A percentile compares a stretch with the other conserved stretches of the same genome.
Conservation (phyloP, 106 monocot species). For the Triglochin maritima region DNA sequence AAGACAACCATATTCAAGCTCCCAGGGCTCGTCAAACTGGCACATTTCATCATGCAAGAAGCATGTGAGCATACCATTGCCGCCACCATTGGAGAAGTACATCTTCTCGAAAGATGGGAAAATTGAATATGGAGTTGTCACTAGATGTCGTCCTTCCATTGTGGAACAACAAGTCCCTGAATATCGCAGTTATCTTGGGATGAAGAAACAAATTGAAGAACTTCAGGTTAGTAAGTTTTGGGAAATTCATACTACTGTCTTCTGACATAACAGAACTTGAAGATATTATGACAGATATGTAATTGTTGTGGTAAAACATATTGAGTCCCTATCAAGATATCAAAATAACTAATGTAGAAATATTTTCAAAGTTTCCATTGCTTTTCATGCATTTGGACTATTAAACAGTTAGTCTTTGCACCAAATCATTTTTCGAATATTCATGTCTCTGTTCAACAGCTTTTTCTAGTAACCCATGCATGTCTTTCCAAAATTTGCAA, state of each 20-base stretch:
- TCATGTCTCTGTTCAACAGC: neutral
- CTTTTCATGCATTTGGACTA: neutral
- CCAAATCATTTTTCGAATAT: neutral
- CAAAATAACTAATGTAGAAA: neutral
- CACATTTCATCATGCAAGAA: constrained; percentile 21
- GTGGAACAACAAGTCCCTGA: constrained; percentile 14
- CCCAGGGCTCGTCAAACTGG: constrained; percentile 14
- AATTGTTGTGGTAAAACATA: neutral
- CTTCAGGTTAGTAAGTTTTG: constrained; percentile 42
- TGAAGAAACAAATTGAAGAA: constrained; percentile 52
- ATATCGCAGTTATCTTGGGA: constrained; percentile 36
- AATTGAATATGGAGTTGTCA: constrained; percentile 23
- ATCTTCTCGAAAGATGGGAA: constrained; percentile 25
- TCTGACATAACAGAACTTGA: neutral
- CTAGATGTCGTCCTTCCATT: constrained; percentile 9
- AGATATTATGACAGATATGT: neutral
- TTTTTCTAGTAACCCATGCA: neutral
- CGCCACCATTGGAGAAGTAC: constrained; percentile 51
- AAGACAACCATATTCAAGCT: constrained; percentile 14
- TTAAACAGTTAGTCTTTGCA: neutral
- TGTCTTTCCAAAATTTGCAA: neutral
- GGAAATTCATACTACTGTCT: neutral
- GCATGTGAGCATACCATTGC: constrained; percentile 18
- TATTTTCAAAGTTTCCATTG: neutral
- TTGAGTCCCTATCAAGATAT: neutral